These are phyloP conservation scores for Lunularia cruciata DNA, from an alignment of 225 moss, liverwort and hornwort species.

Conservation along the genomic window DNA sequence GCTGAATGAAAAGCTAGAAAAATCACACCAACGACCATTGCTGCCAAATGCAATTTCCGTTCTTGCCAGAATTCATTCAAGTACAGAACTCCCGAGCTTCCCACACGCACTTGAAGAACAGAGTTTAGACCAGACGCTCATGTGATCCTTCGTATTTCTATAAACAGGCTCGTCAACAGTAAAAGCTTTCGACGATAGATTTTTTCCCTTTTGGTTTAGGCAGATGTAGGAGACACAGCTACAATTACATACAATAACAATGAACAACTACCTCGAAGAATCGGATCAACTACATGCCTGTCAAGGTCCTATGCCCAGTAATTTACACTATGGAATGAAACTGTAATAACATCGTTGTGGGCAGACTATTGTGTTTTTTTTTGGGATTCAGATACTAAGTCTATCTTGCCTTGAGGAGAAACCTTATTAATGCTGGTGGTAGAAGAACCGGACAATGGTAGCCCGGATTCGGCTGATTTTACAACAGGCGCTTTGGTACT, in stretches of 20 bases:
- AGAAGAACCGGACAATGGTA: background rate
- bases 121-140: too few species aligned
- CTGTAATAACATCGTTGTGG: background rate
- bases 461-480: background rate
- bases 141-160: background rate
- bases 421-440: background rate
- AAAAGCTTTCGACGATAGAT: background rate
- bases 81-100: too few species aligned
- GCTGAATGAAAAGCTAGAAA: too few species aligned
- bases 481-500: background rate
- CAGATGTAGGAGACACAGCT: background rate
- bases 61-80: too few species aligned
- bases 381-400: background rate
- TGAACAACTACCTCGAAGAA: conserved; percentile 7
- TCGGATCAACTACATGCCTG: conserved; percentile 6
- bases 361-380: background rate
- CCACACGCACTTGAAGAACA: too few species aligned
- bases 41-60: too few species aligned
- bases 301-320: background rate
- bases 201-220: background rate
- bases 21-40: too few species aligned
- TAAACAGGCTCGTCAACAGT: background rate
- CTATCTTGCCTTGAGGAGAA: background rate
- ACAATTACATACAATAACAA: conserved; percentile 15
- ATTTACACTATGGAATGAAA: conserved; percentile 3